These are phyloP conservation scores for Penicillium sp. DNA, from an alignment of 2,329 filamentous ascomycete species.

Conservation along the genomic window DNA sequence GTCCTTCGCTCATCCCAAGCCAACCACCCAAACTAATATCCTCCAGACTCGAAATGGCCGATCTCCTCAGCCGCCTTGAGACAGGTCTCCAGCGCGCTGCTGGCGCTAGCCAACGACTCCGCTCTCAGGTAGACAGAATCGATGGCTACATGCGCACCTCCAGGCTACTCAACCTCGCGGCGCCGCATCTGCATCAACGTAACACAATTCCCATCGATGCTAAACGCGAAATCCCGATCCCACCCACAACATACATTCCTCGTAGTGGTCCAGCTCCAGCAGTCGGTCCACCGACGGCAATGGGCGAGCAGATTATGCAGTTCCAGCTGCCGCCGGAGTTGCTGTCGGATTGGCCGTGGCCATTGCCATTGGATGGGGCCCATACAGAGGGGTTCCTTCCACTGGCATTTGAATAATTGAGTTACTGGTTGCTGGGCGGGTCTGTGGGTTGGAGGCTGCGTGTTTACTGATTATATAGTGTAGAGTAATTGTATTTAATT, in stretches of 20 bases:
- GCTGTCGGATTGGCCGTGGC: conserved; percentile 45
- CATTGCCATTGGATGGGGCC: conserved; percentile 27
- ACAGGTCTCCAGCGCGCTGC: conserved; percentile 40
- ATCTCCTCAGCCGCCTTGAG: conserved; percentile 48
- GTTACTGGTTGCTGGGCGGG: neutral
- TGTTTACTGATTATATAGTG: neutral
- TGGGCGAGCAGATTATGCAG: conserved; percentile 28
- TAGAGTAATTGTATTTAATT: conserved; percentile 1
- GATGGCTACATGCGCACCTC: conserved; percentile 44
- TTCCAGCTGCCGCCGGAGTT: conserved; percentile 44
- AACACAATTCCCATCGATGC: conserved; percentile 2
- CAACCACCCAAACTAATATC: neutral
- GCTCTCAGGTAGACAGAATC: conserved; percentile 44
- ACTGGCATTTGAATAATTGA: conserved; percentile 21
- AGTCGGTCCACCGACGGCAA: conserved; percentile 8
- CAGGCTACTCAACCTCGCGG: conserved; percentile 15
- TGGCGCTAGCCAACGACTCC: conserved; percentile 42
- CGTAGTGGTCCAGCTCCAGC: neutral
- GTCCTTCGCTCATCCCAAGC: conserved; percentile 1
- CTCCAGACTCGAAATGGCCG: conserved; percentile 41
- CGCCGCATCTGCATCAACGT: conserved; percentile 2
- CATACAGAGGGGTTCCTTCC: conserved; percentile 25
- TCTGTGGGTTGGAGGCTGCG: neutral
- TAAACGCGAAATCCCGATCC: conserved; percentile 9
- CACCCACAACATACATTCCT: conserved; percentile 9